Evolutionary conservation across 345 rosid genomes (phyloP), one percentile per base, ranked within the genome.

Genomic region (Populus simonii): DNA sequence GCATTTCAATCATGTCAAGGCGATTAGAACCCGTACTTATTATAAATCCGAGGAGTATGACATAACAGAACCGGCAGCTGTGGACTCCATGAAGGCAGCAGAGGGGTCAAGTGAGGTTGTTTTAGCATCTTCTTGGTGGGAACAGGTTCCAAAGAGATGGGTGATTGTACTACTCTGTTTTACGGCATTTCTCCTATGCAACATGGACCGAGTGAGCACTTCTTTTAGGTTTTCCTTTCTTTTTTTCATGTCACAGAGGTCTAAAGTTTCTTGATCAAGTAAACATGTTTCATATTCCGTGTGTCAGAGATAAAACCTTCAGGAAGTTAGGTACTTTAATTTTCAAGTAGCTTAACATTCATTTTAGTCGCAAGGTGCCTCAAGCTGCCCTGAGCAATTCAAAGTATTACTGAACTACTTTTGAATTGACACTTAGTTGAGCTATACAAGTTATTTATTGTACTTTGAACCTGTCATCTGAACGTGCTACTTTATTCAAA

Each of bases 181-280:
- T 79, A 53, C 86, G 1, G 88, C 98, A 33, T 95, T 93, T 84
- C 89, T 95, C 10, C 83, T 95, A 2, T 95, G 98, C 92, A 95
- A 95, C 82, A 95, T 95, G 99, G 99, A 95, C 86, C 93, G 99
- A 68, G 99, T 95, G 81, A 85, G 97, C 80, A 22, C 33, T 68
- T 80, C 70, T 72, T 69, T 72, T 1, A 27, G 7, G 8, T 20
- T 39, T 69, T 6, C 45, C n/a, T 65, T 63, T 71, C 3, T 15
- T 70, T 69, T 47, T 17, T 18, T 43, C 23, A 36, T 36, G 29
- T 45, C 65, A 0, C 53, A n/a, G 12, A 31, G 9, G 8, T n/a
- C 31, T 18, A 5, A 6, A 31, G 51, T 66, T 80, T 57, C 71
- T 62, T 7, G 8, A 39, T 53, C 31, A n/a, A 62, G 25, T 75